Evolutionary conservation across 192 early-diverging fungal genomes (phyloP), one percentile per base, ranked within the genome.

Genomic region (Backusella psychrophila): DNA sequence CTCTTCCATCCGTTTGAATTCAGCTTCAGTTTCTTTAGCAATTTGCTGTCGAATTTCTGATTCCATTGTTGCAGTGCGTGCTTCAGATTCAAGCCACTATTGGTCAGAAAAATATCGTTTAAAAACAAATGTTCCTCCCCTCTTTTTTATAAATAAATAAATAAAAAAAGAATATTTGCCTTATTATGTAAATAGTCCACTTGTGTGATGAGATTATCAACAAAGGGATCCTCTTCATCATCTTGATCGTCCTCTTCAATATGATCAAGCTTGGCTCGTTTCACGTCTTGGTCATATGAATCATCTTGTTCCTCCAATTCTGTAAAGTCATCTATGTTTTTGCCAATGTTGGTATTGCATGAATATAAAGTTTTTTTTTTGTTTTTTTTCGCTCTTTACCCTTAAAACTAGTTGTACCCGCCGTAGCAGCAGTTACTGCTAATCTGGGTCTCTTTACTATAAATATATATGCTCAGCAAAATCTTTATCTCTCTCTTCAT

Each of bases 31-130:
- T 36, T 87, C 87, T 33, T 42, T 66, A 0, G 85, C 65, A n/a
- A 87, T 81, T 75, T 89, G 86, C 7, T 83, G 82, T 14, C 90
- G 84, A 31, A 88, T 86, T 35, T 85, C 85, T n/a, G 82, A 69
- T 75, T 91, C 90, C 38, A 91, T 82, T 23, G 78, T 74, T 15
- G 86, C 74, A 59, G 76, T 81, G n/a, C 84, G 85, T 49, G 88
- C 83, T 78, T 89, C 86, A 36, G 83, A 83, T 52, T 81, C 85
- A 14, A 78, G 74, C 78, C 83, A 85, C 78, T 87, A 73, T 19
- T 59, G 56, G 56, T 59, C 23, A 59, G 23, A 26, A 26, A 59
- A 59, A 26, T 34, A 52, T 33, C 26, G 33, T 19, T 33, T n/a
- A 31, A 33, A 38, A 49, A 66, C 38, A 33, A 35, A 19, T 39